phyloP scores from a whole-genome alignment of 2,329 filamentous ascomycete species.

The Sclerotinia glacialis region DNA sequence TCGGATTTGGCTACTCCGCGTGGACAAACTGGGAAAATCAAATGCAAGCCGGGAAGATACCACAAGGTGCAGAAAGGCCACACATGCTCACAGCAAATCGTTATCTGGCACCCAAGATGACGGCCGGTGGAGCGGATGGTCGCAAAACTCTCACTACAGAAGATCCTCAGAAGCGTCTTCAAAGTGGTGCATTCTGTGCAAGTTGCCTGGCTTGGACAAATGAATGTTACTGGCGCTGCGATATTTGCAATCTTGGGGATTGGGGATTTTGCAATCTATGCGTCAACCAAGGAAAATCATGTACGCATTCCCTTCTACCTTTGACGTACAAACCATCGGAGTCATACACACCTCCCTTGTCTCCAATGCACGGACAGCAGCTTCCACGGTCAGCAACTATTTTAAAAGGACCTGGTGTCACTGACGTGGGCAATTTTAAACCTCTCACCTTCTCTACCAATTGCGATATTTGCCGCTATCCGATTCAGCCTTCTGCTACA shows the following conservation, averaged over 20 bases:
- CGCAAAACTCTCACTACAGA: conserved; percentile 60
- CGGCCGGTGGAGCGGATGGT: conserved; percentile 53
- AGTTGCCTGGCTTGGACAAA: conserved; percentile 72
- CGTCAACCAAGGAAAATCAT: conserved; percentile 77
- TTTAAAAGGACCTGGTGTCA: conserved; percentile 47
- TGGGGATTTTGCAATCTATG: conserved; percentile 93
- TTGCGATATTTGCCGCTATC: conserved; percentile 74
- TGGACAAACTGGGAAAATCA: conserved; percentile 62
- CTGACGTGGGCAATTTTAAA: conserved; percentile 54
- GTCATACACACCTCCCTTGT: conserved; percentile 41
- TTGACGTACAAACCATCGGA: conserved; percentile 57
- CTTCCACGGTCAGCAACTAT: conserved; percentile 48
- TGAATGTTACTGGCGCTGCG: conserved; percentile 86
- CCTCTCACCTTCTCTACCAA: conserved; percentile 69
- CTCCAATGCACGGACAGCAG: conserved; percentile 45
- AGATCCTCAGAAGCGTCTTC: conserved; percentile 64
- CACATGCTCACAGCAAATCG: conserved; percentile 59
- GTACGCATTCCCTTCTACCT: conserved; percentile 77
- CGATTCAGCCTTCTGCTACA: conserved; percentile 66
- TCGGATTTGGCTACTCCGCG: conserved; percentile 76
- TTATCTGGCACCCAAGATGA: conserved; percentile 51
- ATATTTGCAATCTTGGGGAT: conserved; percentile 82
- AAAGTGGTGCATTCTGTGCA: conserved; percentile 82
- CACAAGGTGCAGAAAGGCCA: conserved; percentile 45
- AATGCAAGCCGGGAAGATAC: conserved; percentile 37